A percentile compares a stretch with the other conserved stretches of the same genome.
These are phyloP conservation scores for Boletales sp. DNA, from an alignment of 768 basidiomycete species.

Conservation along the genomic window DNA sequence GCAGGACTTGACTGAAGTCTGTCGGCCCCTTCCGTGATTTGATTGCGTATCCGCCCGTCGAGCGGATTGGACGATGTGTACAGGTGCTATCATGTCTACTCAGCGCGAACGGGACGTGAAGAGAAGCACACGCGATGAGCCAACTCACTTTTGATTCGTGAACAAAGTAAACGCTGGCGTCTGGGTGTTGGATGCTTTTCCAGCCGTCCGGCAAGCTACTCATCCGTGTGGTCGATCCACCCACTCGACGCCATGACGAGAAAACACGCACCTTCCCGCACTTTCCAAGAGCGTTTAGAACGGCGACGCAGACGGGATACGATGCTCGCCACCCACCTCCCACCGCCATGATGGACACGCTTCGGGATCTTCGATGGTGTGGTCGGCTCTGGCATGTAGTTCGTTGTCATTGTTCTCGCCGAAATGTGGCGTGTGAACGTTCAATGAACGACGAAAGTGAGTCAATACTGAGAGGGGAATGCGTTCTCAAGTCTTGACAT, in stretches of 20 bases:
- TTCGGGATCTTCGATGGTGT: too few relatives aligned
- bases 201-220: constrained; percentile 19
- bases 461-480: constrained; percentile 21
- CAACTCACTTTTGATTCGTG: constrained; percentile 27
- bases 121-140: neutral
- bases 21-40: constrained; percentile 12
- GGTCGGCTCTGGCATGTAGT: too few relatives aligned
- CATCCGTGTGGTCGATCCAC: too few relatives aligned
- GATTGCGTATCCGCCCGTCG: neutral
- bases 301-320: too few relatives aligned
- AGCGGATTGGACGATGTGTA: constrained; percentile 12
- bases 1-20: constrained; percentile 6
- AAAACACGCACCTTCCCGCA: too few relatives aligned
- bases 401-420: neutral
- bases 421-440: too few relatives aligned
- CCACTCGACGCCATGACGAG: too few relatives aligned
- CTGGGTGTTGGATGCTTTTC: constrained; percentile 27
- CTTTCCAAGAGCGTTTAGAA: too few relatives aligned
- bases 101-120: neutral
- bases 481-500: too few relatives aligned
- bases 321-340: too few relatives aligned
- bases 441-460: too few relatives aligned
- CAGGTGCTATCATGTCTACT: constrained; percentile 5
- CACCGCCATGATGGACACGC: neutral
- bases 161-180: constrained; percentile 31